Evolutionary conservation across 371 early-diverging fungal genomes (phyloP), one percentile per base, ranked within the genome.

Genomic region (Apophysomyces variabilis): DNA sequence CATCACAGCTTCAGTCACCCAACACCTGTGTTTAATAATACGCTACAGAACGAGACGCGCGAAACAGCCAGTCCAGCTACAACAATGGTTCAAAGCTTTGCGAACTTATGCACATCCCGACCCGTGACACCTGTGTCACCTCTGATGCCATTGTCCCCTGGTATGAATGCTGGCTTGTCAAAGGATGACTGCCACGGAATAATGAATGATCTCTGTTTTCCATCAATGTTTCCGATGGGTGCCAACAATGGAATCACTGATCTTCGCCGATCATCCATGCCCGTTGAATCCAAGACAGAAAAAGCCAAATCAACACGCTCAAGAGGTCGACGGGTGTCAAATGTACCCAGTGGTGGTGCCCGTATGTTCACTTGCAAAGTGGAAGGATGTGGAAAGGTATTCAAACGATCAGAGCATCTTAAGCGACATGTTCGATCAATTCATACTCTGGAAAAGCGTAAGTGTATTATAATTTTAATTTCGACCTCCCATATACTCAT

Each of bases 381-480:
- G 41, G 77, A 77, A 21, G 86, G 82, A 8, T 89, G 89, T 60
- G 83, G 85, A 56, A 82, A 84, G 66, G 77, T 85, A n/a, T 89
- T 89, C 57, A 89, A 89, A 62, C 66, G 89, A 16, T 85, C 87
- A 6, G 89, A 89, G 60, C 89, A 89, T 66, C 70, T 89, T 13
- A 87, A 88, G 57, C 78, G 89, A 54, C 89, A 89, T 56, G 77
- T 87, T 38, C 79, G 87, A 47, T 89, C 88, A 1, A 85, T 89
- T 38, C 89, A 89, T 64, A 89, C 87, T 0, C 69, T 81, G 41
- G 88, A 88, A 45, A 85, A 85, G 77, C 88, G 87, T 87, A 80
- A 80, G 86, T 82, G 6, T 16, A 3, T 26, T 16, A 9, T 43
- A 38, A 6, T 32, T 21, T 13, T 58, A 36, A 14, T 44, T 37